Base-by-base conservation (phyloP, 1,284 basidiomycete genomes). In the Xanthoconium separans region DNA sequence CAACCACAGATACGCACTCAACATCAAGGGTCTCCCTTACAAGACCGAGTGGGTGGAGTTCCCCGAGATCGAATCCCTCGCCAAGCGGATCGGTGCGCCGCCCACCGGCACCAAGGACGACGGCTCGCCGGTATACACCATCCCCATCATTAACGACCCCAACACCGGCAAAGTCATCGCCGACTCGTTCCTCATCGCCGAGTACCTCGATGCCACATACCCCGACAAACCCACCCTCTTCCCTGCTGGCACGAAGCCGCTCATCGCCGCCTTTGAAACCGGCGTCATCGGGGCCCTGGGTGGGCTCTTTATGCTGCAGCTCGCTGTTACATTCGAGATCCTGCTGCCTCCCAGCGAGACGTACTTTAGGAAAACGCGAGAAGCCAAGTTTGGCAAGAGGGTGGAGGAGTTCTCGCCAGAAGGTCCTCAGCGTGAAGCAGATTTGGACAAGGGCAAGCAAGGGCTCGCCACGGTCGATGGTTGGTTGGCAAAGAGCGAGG, bases 21-120 rank as follows among this genome's bases (percentile, higher is more conserved):
- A 75, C 51, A 70, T 70, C 62, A 77, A 78, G 57, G 63, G 64
- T 9, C 36, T 77, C 39, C 63, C 73, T 9, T 64, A 76, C 62
- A 68, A 63, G 54, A 77, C 75, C 10, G 64, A 64, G 44, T 76
- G 73, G 71, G 58, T 77, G 15, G 68, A 73, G 43, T 73, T 62
- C 55, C 70, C 73, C 11, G 71, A 75, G 58, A 71, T 77, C 31
- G 69, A 66, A 22, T 44, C 61, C 4, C 56, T 66, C 16, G 64
- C 69, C 22, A 61, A 65, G 34, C 58, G 58, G 44, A 61, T 77
- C 29, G 65, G 68, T 2, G 73, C 70, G 7, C 57, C 60, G 11
- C 47, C 75, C 37, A 70, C 66, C 6, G 49, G 57, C 20, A 57
- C 49, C 36, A 61, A 60, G n/a, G 47, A 18, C 11, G 63, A 68